These are phyloP conservation scores for Cynara cardunculus DNA, from an alignment of 129 eudicot species.

Conservation along the genomic window DNA sequence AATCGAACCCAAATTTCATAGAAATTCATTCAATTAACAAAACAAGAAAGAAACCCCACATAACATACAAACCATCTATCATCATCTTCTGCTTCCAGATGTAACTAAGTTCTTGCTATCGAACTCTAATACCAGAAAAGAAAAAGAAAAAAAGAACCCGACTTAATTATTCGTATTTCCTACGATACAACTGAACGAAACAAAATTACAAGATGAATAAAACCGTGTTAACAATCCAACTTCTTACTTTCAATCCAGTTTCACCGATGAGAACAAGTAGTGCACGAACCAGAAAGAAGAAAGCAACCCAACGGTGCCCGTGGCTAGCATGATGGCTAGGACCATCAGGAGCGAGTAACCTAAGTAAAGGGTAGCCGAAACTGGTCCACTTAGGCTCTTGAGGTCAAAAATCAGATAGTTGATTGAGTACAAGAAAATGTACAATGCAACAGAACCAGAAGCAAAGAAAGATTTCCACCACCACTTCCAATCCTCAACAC, in stretches of 20 bases:
- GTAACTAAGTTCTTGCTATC: slow-evolving; percentile 30
- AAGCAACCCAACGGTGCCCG: slow-evolving; percentile 41
- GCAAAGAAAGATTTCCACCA: slow-evolving; percentile 53
- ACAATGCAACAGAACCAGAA: slow-evolving; percentile 42
- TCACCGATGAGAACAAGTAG: slow-evolving; percentile 41
- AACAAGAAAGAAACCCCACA: slow-evolving; percentile 8
- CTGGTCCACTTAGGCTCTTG: slow-evolving; percentile 41
- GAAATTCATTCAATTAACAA: slow-evolving; percentile 21
- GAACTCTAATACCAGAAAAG: slow-evolving; percentile 14
- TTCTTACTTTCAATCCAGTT: slow-evolving; percentile 31
- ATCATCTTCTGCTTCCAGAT: slow-evolving; percentile 20
- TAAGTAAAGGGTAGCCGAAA: slow-evolving; percentile 33
- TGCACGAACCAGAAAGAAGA: slow-evolving; percentile 49
- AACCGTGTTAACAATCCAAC: slow-evolving; percentile 6
- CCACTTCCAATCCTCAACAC: slow-evolving; percentile 42
- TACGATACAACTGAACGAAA: slow-evolving; percentile 13
- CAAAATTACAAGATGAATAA: slow-evolving; percentile 15
- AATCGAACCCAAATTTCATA: background rate
- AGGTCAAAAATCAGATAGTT: slow-evolving; percentile 40
- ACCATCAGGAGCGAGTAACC: slow-evolving; percentile 44
- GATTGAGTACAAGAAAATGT: slow-evolving; percentile 39
- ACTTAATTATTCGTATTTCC: slow-evolving; percentile 19
- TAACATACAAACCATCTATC: slow-evolving; percentile 4
- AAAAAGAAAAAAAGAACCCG: background rate
- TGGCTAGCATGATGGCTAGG: slow-evolving; percentile 39